phyloP scores from a whole-genome alignment of 129 eudicot genomes.

The Escallonia herrerae region DNA sequence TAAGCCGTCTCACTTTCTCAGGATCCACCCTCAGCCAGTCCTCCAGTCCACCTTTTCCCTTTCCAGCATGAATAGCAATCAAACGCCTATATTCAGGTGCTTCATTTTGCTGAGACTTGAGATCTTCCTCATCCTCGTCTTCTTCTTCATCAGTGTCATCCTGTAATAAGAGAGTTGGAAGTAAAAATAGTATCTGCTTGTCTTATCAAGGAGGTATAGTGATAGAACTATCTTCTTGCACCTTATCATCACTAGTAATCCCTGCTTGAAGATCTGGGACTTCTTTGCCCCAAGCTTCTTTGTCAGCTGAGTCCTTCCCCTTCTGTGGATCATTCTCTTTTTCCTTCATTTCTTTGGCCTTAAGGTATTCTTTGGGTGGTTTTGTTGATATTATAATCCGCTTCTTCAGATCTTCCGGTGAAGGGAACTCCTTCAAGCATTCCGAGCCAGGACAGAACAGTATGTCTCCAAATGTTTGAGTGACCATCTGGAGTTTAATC shows the following conservation, averaged over 20 bases:
- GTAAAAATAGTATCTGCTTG: constrained; percentile 1
- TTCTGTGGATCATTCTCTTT: constrained; percentile 26
- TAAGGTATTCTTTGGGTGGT: constrained; percentile 79
- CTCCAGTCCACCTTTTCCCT: constrained; percentile 79
- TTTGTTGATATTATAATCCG: constrained; percentile 79
- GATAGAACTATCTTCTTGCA: constrained; percentile 9
- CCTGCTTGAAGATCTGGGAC: constrained; percentile 28
- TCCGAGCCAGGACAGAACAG: constrained; percentile 61
- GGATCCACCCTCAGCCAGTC: constrained; percentile 74
- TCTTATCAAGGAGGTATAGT: constrained; percentile 3
- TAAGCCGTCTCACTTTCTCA: constrained; percentile 87
- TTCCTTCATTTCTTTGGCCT: constrained; percentile 36
- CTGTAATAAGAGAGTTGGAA: constrained; percentile 18
- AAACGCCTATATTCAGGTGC: constrained; percentile 72
- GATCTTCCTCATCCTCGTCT: constrained; percentile 46
- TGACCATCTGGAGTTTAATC: constrained; percentile 54
- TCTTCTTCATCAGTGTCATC: constrained; percentile 25
- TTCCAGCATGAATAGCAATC: constrained; percentile 92
- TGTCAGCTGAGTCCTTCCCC: constrained; percentile 33
- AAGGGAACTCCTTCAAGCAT: constrained; percentile 62
- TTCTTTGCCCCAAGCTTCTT: constrained; percentile 71
- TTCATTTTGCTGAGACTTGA: constrained; percentile 35
- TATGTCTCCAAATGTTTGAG: constrained; percentile 73
- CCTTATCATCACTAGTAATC: constrained; percentile 37
- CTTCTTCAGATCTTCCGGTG: constrained; percentile 56